Evolutionary conservation across 2,329 filamentous ascomycete genomes (phyloP).

Genomic region (Bipolaris bicolor): DNA sequence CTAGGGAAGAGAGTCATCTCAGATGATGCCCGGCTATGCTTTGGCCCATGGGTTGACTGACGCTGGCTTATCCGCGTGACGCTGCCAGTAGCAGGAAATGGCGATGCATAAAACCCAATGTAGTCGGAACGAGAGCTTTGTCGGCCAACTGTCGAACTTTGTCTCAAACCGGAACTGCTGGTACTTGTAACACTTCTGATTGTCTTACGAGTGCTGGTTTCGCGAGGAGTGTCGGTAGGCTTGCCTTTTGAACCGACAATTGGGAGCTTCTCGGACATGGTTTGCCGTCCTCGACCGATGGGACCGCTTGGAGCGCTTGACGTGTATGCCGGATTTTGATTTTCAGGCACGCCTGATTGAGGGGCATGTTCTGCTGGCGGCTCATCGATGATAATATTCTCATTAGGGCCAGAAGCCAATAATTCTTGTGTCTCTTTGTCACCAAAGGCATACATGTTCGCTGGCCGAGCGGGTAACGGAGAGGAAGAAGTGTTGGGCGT

Average conservation of each 20-base stretch:
- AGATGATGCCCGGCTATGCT: slow-evolving; percentile 31
- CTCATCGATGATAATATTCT: slow-evolving; percentile 40
- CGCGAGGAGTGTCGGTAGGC: slow-evolving; percentile 46
- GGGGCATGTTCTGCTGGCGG: slow-evolving; percentile 9
- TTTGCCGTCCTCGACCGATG: slow-evolving; percentile 30
- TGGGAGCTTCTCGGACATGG: slow-evolving; percentile 46
- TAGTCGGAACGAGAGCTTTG: slow-evolving; percentile 19
- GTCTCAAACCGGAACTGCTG: slow-evolving; percentile 40
- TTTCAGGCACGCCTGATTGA: slow-evolving; percentile 3
- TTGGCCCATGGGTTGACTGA: background rate
- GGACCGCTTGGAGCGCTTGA: slow-evolving; percentile 13
- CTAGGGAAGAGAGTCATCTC: slow-evolving; percentile 30
- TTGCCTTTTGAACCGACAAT: slow-evolving; percentile 45
- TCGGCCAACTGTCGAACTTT: slow-evolving; percentile 28
- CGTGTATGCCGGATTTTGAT: background rate
- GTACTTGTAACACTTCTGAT: slow-evolving; percentile 49
- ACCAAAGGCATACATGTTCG: slow-evolving; percentile 33
- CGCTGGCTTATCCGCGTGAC: slow-evolving; percentile 29
- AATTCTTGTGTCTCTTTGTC: slow-evolving; percentile 44
- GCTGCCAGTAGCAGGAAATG: slow-evolving; percentile 29
- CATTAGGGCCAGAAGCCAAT: slow-evolving; percentile 45
- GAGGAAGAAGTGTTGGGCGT: slow-evolving; percentile 14
- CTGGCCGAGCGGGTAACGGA: slow-evolving; percentile 24
- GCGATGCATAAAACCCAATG: slow-evolving; percentile 31
- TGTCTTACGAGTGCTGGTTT: slow-evolving; percentile 45